Base-by-base conservation (phyloP, 495 filamentous ascomycete species). In the Xylaria scruposa region DNA sequence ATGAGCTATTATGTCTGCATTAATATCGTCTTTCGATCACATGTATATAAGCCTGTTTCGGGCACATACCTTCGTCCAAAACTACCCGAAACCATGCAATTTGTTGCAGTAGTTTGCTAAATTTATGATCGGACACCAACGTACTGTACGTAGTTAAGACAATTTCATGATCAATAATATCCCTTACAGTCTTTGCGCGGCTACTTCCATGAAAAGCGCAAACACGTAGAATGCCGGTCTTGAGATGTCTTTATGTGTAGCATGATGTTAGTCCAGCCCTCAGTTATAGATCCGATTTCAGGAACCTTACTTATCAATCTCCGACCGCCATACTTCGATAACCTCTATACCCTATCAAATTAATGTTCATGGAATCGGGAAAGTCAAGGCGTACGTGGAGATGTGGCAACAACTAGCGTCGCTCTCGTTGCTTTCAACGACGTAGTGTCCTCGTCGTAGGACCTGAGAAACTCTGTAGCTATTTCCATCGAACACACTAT, bases 21-120 rank as follows among this genome's bases (percentile, higher is more conserved):
- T 46, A 17, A 46, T 46, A 12, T 46, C 2, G 2, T 0, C 1
- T 26, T 2, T 24, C 3, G 49, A 17, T 49, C 15, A 24, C 49
- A 24, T 53, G 0, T 7, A 24, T 21, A 53, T n/a, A 8, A 8
- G 21, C n/a, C 49, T 6, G 49, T 4, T 13, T 56, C 15, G 10
- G 21, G 10, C 17, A 31, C 21, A 38, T 72, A 80, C 81, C 81
- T 77, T 82, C 81, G 60, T 82, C 81, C 6, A 82, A 68, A 47
- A 82, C 70, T 42, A 82, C 70, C 19, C 80, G 69, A 44, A 73
- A 76, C 79, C 77, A 81, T 10, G 38, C 49, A 4, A 70, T 21
- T 31, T 36, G n/a, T 21, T 65, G 62, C 26, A 65, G 62, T 17
- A 65, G n/a, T 13, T 21, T 21, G 3, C 19, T 36, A 1, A 40